Conservation (phyloP, 768 basidiomycete genomes). For the Cubamyces lactineus region DNA sequence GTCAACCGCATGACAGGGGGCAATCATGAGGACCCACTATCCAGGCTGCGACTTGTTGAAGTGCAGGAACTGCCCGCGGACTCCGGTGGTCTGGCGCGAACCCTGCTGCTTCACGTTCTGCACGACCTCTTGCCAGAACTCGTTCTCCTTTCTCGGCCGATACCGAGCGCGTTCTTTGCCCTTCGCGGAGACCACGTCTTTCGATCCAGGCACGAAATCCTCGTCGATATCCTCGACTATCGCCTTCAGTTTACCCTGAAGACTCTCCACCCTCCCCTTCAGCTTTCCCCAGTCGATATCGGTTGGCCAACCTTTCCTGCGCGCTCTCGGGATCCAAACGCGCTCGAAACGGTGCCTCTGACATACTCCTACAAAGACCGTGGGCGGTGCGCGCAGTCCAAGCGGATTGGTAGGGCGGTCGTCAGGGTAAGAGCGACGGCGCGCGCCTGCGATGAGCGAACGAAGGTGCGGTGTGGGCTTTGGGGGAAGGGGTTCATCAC, state of each 20-base stretch:
- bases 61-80: slow-evolving; percentile 73
- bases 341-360: slow-evolving; percentile 81
- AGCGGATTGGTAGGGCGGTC: slow-evolving; percentile 70
- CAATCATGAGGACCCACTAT: slow-evolving; percentile 62
- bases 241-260: slow-evolving; percentile 49
- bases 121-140: slow-evolving; percentile 73
- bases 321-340: slow-evolving; percentile 71
- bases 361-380: slow-evolving; percentile 67
- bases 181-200: slow-evolving; percentile 28
- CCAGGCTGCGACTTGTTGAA: slow-evolving; percentile 88
- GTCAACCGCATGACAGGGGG: not conserved
- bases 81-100: slow-evolving; percentile 63
- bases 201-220: slow-evolving; percentile 26
- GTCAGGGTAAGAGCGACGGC: slow-evolving; percentile 57
- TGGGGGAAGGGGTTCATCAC: slow-evolving; percentile 69
- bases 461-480: slow-evolving; percentile 61
- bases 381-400: slow-evolving; percentile 56
- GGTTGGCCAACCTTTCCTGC: slow-evolving; percentile 76
- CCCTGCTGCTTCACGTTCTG: slow-evolving; percentile 68
- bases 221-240: slow-evolving; percentile 54
- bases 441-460: slow-evolving; percentile 55
- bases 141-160: slow-evolving; percentile 45
- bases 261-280: slow-evolving; percentile 52
- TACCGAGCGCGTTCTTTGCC: slow-evolving; percentile 15
- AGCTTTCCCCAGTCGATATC: slow-evolving; percentile 65